Percentiles rank a stretch among this genome's conserved stretches.
Evolutionary conservation across 768 basidiomycete species (phyloP).

Genomic region (Coprinopsis marcescibilis): DNA sequence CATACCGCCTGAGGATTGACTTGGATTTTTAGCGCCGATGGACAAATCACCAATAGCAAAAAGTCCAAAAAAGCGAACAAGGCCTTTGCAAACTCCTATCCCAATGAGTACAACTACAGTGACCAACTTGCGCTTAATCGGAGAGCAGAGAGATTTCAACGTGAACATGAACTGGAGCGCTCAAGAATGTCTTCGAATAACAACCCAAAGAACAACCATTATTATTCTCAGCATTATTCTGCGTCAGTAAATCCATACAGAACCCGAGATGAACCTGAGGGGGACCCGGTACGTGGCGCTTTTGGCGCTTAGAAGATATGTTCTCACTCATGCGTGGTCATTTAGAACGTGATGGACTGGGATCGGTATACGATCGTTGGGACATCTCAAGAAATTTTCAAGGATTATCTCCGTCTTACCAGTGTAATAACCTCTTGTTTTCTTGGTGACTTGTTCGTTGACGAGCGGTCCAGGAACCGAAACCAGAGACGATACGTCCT

Average conservation of each 20-base stretch:
- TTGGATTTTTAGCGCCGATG: constrained; percentile 24
- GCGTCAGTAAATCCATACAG: constrained; percentile 25
- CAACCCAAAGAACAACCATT: constrained; percentile 29
- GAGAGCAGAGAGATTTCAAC: constrained; percentile 84
- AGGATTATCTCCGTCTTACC: constrained; percentile 92
- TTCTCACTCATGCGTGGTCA: constrained; percentile 5
- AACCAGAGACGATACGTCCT: constrained; percentile 90
- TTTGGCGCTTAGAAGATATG: neutral
- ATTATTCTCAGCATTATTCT: constrained; percentile 37
- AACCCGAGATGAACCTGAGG: constrained; percentile 59
- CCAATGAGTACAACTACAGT: constrained; percentile 37
- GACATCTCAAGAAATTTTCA: constrained; percentile 83
- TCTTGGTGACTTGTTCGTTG: constrained; percentile 5
- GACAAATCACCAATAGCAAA: constrained; percentile 36
- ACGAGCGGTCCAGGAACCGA: constrained; percentile 90
- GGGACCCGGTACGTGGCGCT: constrained; percentile 51
- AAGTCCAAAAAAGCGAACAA: constrained; percentile 58
- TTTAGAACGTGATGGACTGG: constrained; percentile 94
- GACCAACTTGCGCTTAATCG: constrained; percentile 68
- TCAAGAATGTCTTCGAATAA: constrained; percentile 43
- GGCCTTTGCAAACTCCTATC: constrained; percentile 28
- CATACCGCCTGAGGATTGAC: constrained; percentile 23
- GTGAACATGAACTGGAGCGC: constrained; percentile 83
- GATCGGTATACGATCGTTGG: constrained; percentile 95
- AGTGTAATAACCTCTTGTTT: constrained; percentile 46